Conservation (phyloP, 345 rosid genomes). For the rapeseed (Brassica napus) region DNA sequence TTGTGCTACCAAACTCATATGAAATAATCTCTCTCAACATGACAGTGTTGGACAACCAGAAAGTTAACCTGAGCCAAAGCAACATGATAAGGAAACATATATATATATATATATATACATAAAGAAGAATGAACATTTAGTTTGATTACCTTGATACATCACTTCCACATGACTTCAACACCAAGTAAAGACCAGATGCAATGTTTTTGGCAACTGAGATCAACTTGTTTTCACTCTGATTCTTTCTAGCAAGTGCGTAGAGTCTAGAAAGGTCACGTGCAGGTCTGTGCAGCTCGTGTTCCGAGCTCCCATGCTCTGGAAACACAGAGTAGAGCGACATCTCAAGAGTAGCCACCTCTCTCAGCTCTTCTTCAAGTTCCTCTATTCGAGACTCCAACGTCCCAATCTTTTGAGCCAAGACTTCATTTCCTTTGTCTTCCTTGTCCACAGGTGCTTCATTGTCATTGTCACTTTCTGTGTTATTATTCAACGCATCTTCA, state of each 20-base stretch:
- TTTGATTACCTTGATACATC: conserved; percentile 72
- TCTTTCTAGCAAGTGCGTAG: conserved; percentile 78
- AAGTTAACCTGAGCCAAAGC: conserved; percentile 68
- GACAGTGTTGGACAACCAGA: conserved; percentile 90
- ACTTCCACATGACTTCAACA: conserved; percentile 76
- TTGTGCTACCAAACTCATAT: conserved; percentile 49
- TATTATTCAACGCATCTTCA: conserved; percentile 64
- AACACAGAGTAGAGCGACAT: conserved; percentile 83
- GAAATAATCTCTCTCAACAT: conserved; percentile 80
- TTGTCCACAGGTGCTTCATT: conserved; percentile 58
- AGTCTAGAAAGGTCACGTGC: conserved; percentile 87
- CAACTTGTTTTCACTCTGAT: conserved; percentile 65
- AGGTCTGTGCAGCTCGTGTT: conserved; percentile 82
- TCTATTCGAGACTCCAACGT: conserved; percentile 67
- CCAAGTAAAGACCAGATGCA: conserved; percentile 72
- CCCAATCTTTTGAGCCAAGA: conserved; percentile 57
- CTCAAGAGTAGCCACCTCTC: conserved; percentile 94
- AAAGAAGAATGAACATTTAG: neutral
- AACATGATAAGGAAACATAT: conserved; percentile 15
- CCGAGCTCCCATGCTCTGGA: conserved; percentile 87
- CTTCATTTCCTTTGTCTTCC: conserved; percentile 42
- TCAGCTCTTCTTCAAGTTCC: conserved; percentile 82
- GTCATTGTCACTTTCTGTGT: conserved; percentile 46
- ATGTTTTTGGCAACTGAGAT: conserved; percentile 75
- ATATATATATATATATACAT: no score